Base-by-base conservation (phyloP, 495 filamentous ascomycete species). In the Aspergillus bertholletiae region DNA sequence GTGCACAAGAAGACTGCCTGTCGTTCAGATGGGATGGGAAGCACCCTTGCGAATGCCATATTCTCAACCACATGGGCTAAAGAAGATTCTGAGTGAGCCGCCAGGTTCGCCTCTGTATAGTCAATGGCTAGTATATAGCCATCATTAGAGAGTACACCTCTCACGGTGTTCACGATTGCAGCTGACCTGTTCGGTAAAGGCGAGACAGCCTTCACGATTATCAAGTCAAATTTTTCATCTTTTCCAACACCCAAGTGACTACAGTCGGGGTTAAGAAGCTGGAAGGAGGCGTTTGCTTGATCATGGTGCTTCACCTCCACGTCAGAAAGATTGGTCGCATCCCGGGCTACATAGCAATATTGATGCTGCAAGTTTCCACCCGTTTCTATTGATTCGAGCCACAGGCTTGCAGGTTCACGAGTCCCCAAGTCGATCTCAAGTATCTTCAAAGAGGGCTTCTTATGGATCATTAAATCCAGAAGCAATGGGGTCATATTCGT, bases 391-490 rank as follows among this genome's bases (percentile, higher is more conserved):
- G 7, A 34, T 7, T 71, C 43, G 1, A 72, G 47, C 24, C 76
- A 55, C 0, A 45, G 28, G 20, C 63, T 65, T 0, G 74, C 79
- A 7, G 72, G 59, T n/a, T 65, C 70, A 1, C 74, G 76, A 0
- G 77, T 80, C 6, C 58, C 60, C 6, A 62, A 48, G 35, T 62
- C 61, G 21, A 70, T 53, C 37, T 70, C 67, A 2, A 70, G 32
- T 24, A 71, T 39, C 13, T 35, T 40, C 46, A 64, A 49, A 4
- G 24, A 46, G 6, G 59, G 67, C 40, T 61, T 61, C 9, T 41
- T 53, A 40, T 64, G 55, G 0, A 55, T 20, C 5, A 79, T 54
- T 35, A 74, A 65, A 0, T 49, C 46, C 3, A 74, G 57, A 9
- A 70, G 56, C 1, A 30, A 7, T 0, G 52, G 5, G 7, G 49